phyloP scores from a whole-genome alignment of 257 asterid species.

The Solanum etuberosum region DNA sequence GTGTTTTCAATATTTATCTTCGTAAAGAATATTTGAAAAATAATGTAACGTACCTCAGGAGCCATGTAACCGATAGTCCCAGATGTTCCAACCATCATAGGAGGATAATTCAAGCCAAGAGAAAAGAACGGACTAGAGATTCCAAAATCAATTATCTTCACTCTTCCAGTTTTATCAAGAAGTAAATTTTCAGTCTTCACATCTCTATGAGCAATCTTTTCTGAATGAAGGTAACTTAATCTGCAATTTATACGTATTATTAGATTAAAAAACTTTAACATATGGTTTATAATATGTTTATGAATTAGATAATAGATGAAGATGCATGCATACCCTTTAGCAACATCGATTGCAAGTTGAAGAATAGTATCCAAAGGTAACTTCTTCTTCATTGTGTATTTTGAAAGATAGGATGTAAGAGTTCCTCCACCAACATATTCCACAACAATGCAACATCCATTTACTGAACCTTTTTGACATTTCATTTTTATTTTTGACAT shows the following conservation, averaged over 20 bases:
- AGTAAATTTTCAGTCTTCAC: slow-evolving; percentile 12
- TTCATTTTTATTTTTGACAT: background rate
- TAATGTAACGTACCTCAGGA: slow-evolving; percentile 4
- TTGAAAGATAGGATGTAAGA: slow-evolving; percentile 4
- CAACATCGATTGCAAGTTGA: slow-evolving; percentile 12
- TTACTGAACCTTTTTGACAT: background rate
- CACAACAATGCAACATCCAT: background rate
- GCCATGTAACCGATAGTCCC: slow-evolving; percentile 20
- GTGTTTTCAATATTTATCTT: too few species aligned
- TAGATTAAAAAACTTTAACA: background rate
- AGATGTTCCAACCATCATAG: background rate
- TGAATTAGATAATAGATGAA: background rate
- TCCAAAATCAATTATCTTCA: slow-evolving; percentile 17
- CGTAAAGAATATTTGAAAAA: too few species aligned
- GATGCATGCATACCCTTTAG: slow-evolving; percentile 4
- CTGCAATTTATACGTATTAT: background rate
- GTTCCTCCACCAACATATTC: background rate
- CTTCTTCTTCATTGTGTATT: background rate
- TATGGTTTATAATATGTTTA: background rate
- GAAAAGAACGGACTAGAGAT: background rate
- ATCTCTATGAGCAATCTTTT: slow-evolving; percentile 18
- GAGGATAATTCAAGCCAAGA: background rate
- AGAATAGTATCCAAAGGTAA: background rate
- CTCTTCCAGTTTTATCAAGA: background rate
- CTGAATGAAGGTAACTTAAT: slow-evolving; percentile 11